A percentile compares a stretch with the other conserved stretches of the same genome.
phyloP scores from a whole-genome alignment of 2,329 filamentous ascomycete genomes.

The Venturiaceae sp. region DNA sequence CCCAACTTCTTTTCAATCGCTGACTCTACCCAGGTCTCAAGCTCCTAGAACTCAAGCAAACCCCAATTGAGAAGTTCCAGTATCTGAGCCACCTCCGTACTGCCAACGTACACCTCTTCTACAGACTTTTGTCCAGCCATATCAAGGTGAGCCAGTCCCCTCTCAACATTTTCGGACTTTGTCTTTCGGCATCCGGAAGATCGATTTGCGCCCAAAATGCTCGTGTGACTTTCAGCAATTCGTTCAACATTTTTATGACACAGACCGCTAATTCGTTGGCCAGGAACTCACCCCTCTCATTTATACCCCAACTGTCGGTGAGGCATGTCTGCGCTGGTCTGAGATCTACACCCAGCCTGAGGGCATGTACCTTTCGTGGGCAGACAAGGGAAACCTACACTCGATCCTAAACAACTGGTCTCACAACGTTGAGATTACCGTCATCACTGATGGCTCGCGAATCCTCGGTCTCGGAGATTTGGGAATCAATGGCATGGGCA shows the following conservation, averaged over 20 bases:
- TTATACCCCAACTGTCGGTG: constrained; percentile 85
- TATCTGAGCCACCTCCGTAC: constrained; percentile 69
- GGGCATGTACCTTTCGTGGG: constrained; percentile 90
- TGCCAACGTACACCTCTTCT: constrained; percentile 73
- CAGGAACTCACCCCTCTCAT: constrained; percentile 74
- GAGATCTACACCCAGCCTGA: constrained; percentile 92
- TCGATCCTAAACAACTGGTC: constrained; percentile 92
- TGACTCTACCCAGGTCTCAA: constrained; percentile 45
- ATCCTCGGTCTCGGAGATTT: constrained; percentile 90
- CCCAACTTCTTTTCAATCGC: neutral
- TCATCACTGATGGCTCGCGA: constrained; percentile 91
- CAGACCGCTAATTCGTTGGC: neutral
- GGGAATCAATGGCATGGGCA: constrained; percentile 94
- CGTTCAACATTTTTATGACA: neutral
- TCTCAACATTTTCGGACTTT: constrained; percentile 3
- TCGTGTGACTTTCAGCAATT: neutral
- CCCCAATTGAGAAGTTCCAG: constrained; percentile 71
- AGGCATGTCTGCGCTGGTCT: constrained; percentile 94
- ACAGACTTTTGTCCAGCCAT: constrained; percentile 68
- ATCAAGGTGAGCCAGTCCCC: constrained; percentile 34
- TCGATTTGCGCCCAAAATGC: neutral
- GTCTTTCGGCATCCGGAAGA: neutral
- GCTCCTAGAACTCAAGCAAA: constrained; percentile 61
- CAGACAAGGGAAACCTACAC: constrained; percentile 82
- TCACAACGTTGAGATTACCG: constrained; percentile 87